Evolutionary conservation across 129 eudicot species (phyloP).

Genomic region (Rutidosis leptorrhynchoides): DNA sequence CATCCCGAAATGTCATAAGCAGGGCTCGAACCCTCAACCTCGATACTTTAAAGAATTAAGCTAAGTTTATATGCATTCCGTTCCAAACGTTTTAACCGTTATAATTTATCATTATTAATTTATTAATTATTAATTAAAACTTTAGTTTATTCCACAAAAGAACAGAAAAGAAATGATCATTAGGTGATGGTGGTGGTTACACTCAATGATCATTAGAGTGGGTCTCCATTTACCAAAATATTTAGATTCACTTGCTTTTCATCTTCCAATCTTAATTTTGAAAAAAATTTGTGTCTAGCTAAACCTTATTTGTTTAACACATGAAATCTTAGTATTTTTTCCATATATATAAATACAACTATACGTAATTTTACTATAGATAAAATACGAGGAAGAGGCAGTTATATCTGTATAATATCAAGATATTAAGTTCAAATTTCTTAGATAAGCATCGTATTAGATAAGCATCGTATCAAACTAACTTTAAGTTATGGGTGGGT

Average conservation of each 20-base stretch:
- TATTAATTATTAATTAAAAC: background rate
- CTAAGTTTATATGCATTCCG: background rate
- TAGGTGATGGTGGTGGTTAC: constrained; percentile 29
- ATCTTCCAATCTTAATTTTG: background rate
- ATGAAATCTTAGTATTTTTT: too few species aligned
- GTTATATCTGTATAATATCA: too few species aligned
- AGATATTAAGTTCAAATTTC: too few species aligned
- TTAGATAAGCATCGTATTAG: too few species aligned
- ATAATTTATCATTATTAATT: background rate
- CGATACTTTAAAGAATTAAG: too few species aligned
- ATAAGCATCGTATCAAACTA: background rate
- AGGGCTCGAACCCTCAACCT: too few species aligned
- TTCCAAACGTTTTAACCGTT: background rate
- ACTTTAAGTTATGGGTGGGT: constrained; percentile 22
- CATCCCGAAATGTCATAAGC: too few species aligned
- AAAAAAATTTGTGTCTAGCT: too few species aligned
- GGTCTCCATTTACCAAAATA: constrained; percentile 35
- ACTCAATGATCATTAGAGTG: constrained; percentile 30
- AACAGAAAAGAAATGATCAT: constrained; percentile 8
- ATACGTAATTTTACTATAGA: too few species aligned
- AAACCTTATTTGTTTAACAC: too few species aligned
- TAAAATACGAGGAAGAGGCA: too few species aligned
- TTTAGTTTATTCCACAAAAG: constrained; percentile 21
- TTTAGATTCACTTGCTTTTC: constrained; percentile 20
- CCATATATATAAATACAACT: too few species aligned